Conservation (phyloP, 495 filamentous ascomycete species). For the Patellaria atrata region DNA sequence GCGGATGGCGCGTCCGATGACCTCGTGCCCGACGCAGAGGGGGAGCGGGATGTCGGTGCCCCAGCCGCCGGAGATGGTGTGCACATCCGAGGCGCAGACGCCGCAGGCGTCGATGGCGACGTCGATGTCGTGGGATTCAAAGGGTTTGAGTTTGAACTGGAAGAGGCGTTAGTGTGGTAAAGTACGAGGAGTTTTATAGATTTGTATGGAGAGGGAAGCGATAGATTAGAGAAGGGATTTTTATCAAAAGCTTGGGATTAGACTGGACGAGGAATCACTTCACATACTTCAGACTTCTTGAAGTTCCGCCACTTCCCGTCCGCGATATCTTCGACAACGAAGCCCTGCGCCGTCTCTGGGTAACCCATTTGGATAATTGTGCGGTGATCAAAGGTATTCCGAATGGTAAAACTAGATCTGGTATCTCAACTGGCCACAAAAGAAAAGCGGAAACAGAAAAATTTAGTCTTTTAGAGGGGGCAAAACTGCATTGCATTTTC, state of each 20-base stretch:
- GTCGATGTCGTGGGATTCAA: constrained; percentile 62
- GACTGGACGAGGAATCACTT: constrained; percentile 1
- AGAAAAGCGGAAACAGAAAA: too few species aligned
- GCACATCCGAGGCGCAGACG: constrained; percentile 66
- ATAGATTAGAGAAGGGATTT: not conserved
- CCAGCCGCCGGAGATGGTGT: constrained; percentile 68
- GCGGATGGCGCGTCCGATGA: constrained; percentile 55
- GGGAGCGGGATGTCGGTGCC: constrained; percentile 49
- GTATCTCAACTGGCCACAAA: too few species aligned
- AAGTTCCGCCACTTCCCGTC: constrained; percentile 49
- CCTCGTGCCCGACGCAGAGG: constrained; percentile 61
- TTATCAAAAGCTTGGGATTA: not conserved
- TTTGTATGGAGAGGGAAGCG: not conserved
- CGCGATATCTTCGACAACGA: constrained; percentile 47
- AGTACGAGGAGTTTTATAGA: not conserved
- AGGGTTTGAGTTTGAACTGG: constrained; percentile 64
- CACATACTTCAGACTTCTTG: constrained; percentile 48
- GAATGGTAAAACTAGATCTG: too few species aligned
- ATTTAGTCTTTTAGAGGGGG: too few species aligned
- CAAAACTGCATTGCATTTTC: constrained; percentile 16
- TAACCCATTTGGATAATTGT: constrained; percentile 46
- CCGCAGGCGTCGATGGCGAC: constrained; percentile 61
- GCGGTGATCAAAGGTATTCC: too few species aligned
- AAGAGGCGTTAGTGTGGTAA: not conserved
- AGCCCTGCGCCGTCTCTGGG: constrained; percentile 63